These are phyloP conservation scores for Leccinum broughii DNA, from an alignment of 768 basidiomycete species.

Conservation along the genomic window DNA sequence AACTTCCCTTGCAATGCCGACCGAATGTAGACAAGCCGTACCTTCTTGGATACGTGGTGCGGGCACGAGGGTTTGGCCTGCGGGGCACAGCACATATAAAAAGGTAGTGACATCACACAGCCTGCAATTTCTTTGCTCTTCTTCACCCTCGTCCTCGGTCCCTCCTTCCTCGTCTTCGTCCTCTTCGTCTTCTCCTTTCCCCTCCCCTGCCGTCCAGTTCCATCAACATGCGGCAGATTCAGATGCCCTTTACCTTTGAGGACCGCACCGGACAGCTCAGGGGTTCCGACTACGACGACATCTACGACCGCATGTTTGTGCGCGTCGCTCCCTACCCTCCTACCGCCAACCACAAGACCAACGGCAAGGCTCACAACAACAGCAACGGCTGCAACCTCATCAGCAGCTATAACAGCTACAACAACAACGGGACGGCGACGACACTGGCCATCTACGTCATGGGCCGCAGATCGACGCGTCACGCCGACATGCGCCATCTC, in stretches of 20 bases:
- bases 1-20: not conserved
- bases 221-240: slow-evolving; percentile 18
- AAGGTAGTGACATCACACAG: slow-evolving; percentile 2
- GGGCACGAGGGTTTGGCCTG: slow-evolving; percentile 10
- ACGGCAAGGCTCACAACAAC: not conserved
- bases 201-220: not conserved
- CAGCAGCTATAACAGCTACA: not conserved
- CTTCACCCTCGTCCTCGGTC: not conserved
- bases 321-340: slow-evolving; percentile 56
- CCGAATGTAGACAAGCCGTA: slow-evolving; percentile 21
- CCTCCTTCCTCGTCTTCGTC: not conserved
- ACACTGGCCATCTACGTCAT: slow-evolving; percentile 64
- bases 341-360: slow-evolving; percentile 12
- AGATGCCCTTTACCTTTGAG: slow-evolving; percentile 60
- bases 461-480: slow-evolving; percentile 61
- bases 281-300: slow-evolving; percentile 70
- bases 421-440: slow-evolving; percentile 16
- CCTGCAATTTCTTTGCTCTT: not conserved
- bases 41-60: slow-evolving; percentile 10
- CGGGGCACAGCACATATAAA: slow-evolving; percentile 26
- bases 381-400: not conserved
- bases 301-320: slow-evolving; percentile 75
- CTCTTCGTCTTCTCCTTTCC: not conserved
- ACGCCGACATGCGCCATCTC: slow-evolving; percentile 54
- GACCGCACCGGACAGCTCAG: slow-evolving; percentile 61